phyloP scores from a whole-genome alignment of 2,329 filamentous ascomycete genomes.

The Colletotrichum lupini region DNA sequence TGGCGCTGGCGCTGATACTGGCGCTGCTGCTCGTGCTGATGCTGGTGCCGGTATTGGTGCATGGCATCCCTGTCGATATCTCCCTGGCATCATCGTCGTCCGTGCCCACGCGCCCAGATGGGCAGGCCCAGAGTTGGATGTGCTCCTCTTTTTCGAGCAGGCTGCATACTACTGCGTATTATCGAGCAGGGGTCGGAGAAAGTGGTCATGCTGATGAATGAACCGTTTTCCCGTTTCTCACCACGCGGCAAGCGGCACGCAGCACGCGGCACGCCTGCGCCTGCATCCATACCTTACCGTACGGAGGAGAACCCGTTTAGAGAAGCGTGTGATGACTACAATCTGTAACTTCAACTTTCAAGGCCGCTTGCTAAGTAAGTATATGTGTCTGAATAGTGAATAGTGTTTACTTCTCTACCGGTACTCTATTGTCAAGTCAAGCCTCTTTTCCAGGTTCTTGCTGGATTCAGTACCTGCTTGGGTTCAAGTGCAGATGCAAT shows the following conservation, averaged over 20 bases:
- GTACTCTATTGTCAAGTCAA: background rate
- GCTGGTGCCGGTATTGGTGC: background rate
- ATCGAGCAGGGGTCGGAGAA: background rate
- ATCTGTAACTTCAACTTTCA: too few relatives aligned
- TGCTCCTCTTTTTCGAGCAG: constrained; percentile 15
- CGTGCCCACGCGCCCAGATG: constrained; percentile 23
- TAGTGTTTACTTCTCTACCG: background rate
- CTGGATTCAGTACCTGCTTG: too few relatives aligned
- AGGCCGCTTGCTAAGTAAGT: too few relatives aligned
- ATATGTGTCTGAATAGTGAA: too few relatives aligned
- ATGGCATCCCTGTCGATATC: constrained; percentile 10
- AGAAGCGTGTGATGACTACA: background rate
- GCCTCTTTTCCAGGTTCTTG: too few relatives aligned
- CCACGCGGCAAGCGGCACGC: too few relatives aligned
- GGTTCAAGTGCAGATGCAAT: too few relatives aligned
- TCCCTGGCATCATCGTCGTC: constrained; percentile 16
- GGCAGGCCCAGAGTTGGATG: background rate
- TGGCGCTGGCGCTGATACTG: background rate
- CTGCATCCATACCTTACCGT: background rate
- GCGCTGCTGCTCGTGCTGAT: background rate
- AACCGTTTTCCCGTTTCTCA: constrained; percentile 8
- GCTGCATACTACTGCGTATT: constrained; percentile 20
- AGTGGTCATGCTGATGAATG: constrained; percentile 15
- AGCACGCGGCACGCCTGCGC: background rate
- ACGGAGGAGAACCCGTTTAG: background rate